Evolutionary conservation across 169 alveolate species (phyloP).

Genomic region (Plasmodium vivax): DNA sequence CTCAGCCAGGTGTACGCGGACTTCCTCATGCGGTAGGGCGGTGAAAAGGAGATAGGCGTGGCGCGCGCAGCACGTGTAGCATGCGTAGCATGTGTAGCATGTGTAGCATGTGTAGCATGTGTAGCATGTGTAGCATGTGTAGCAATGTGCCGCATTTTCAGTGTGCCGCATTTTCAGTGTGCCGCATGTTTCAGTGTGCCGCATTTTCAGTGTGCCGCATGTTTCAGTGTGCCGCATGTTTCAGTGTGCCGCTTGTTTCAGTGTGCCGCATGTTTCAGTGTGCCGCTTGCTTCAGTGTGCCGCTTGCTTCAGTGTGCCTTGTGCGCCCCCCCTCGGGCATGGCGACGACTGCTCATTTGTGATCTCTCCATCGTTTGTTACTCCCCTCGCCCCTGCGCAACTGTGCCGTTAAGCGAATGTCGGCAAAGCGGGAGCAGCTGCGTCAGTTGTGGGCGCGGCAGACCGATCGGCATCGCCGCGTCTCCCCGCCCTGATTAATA

Average conservation of each 20-base stretch:
- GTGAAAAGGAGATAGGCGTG: background rate
- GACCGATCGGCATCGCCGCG: background rate
- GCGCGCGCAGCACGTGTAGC: background rate
- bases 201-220: background rate
- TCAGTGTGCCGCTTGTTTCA: too few species aligned
- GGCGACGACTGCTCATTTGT: background rate
- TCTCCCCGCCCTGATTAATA: background rate
- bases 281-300: background rate
- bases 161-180: background rate
- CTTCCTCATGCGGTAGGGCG: slow-evolving; percentile 1
- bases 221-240: too few species aligned
- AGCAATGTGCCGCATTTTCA: too few species aligned
- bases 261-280: background rate
- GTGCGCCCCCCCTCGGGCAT: background rate
- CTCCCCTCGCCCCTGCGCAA: background rate
- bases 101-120: background rate
- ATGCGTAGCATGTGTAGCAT: too few species aligned
- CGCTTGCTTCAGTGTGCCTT: background rate
- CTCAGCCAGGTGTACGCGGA: slow-evolving; percentile 32
- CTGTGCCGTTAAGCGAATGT: background rate
- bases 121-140: too few species aligned
- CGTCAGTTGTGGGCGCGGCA: background rate
- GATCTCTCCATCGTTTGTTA: background rate
- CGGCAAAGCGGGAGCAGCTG: background rate
- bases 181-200: too few species aligned